A percentile compares a stretch with the other conserved stretches of the same genome.
phyloP scores from a whole-genome alignment of 495 filamentous ascomycete genomes.

The Alectoria sarmentosa region DNA sequence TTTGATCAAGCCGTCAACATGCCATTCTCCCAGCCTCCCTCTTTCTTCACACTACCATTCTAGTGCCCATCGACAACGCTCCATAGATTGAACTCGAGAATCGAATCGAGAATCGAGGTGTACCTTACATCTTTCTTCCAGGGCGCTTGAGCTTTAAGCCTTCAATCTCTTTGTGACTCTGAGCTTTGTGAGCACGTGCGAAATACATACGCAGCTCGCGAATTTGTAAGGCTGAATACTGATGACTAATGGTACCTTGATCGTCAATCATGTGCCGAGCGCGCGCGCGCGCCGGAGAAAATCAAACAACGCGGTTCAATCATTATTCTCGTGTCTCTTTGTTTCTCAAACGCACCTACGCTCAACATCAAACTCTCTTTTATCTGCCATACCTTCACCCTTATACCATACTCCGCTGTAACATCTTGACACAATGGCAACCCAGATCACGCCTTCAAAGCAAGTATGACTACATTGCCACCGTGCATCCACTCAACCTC shows the following conservation, averaged over 20 bases:
- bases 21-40: no score
- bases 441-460: constrained; percentile 78
- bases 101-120: no score
- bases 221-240: neutral
- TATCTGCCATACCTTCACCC: neutral
- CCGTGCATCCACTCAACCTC: constrained; percentile 24
- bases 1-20: no score
- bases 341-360: neutral
- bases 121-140: no score
- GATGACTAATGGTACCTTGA: constrained; percentile 16
- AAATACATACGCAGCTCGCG: neutral
- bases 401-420: neutral
- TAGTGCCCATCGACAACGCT: no score
- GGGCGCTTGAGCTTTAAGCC: no score
- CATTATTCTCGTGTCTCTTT: constrained; percentile 2
- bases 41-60: no score
- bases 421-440: constrained; percentile 39
- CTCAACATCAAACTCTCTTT: neutral
- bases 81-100: no score
- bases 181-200: neutral
- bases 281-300: constrained; percentile 15
- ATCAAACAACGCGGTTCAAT: constrained; percentile 19
- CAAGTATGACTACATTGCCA: constrained; percentile 55
- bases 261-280: constrained; percentile 17
- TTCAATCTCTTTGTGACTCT: no score